phyloP scores from a whole-genome alignment of 2,329 filamentous ascomycete species.

The Pseudopithomyces maydicus region DNA sequence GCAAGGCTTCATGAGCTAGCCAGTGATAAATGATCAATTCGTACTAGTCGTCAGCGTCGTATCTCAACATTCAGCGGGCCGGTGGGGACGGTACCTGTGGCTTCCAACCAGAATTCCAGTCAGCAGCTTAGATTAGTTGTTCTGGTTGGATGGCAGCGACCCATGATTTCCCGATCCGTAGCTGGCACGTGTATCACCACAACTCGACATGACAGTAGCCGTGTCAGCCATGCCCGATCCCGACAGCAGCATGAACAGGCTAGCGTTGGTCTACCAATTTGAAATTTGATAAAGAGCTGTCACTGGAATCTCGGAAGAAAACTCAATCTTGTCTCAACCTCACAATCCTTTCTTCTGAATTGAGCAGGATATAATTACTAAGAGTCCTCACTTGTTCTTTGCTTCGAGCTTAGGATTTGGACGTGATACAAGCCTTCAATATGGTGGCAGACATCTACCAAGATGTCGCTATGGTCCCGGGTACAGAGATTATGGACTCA shows the following conservation, averaged over 20 bases:
- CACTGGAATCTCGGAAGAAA: neutral
- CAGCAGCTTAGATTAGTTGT: too few species aligned
- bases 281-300: neutral
- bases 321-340: neutral
- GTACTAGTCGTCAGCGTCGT: neutral
- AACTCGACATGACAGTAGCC: neutral
- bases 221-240: neutral
- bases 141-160: neutral
- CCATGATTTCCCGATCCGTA: neutral
- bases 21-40: neutral
- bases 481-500: conserved; percentile 34
- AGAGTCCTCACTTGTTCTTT: too few species aligned
- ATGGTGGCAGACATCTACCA: conserved; percentile 17
- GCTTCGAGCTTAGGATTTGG: too few species aligned
- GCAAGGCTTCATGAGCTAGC: neutral
- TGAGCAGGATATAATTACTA: too few species aligned
- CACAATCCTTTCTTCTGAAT: neutral
- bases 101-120: neutral
- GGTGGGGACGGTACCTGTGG: conserved; percentile 1
- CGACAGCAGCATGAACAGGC: neutral
- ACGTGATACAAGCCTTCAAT: neutral
- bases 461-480: conserved; percentile 29
- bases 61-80: conserved; percentile 6
- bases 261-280: neutral
- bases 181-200: neutral